Base-by-base conservation (phyloP, 2,329 filamentous ascomycete species). In the Coniochaeta sp. region DNA sequence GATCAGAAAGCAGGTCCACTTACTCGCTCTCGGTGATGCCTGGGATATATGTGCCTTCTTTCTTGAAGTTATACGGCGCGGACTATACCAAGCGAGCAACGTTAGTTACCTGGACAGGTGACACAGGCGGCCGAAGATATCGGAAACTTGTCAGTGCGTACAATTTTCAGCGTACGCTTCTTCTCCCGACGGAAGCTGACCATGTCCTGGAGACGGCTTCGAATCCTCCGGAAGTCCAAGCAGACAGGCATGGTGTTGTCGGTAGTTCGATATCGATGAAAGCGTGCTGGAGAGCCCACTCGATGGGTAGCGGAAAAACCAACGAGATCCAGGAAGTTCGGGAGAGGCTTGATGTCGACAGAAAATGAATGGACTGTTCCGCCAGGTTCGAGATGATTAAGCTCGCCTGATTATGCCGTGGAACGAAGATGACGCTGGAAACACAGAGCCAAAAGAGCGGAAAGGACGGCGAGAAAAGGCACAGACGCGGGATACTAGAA, bases 1-100 rank as follows among this genome's bases (percentile, higher is more conserved):
- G 26, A 55, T 10, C 24, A 28, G 32, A 58, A 32, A 16, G 50
- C n/a, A 47, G 44, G 42, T 6, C 4, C 34, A 74, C 82, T 71
- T 77, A 86, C 83, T 87, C 82, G 65, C 85, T 81, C 64, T 83
- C 77, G 54, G 80, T 81, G 47, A 86, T 74, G 42, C 83, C 84
- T 2, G 82, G 81, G 16, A 86, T 72, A 50, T 71, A 72, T 44
- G 80, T 74, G n/a, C 76, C 72, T 67, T 84, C 81, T 61, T 78
- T 79, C 68, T 81, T 80, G 67, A 86, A 81, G 69, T 85, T 77
- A 71, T 83, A 87, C 0, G 84, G 84, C 10, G 78, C 78, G 57
- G 82, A 85, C 83, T 86, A 62, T 17, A 12, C 16, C 16, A n/a
- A 40, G 38, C 5, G 3, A 32, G 58, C 1, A 7, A 52, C n/a